These are phyloP conservation scores for Coelastrella sp. DNA, from an alignment of 139 green algal genomes.

Conservation along the genomic window DNA sequence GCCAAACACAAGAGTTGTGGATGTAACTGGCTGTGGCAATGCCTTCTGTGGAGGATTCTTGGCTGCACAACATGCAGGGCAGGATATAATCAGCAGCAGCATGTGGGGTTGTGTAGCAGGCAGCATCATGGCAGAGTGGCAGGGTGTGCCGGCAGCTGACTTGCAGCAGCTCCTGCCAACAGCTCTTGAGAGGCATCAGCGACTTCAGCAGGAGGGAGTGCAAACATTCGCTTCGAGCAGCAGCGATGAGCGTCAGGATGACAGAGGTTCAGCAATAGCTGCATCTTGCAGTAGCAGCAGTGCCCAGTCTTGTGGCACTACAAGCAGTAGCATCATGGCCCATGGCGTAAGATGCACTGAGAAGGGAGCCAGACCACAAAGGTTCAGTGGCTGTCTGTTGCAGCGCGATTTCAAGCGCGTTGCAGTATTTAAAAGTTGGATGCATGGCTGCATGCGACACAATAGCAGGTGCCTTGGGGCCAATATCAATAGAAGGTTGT, in stretches of 20 bases:
- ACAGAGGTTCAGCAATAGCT: background rate
- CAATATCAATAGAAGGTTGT: background rate
- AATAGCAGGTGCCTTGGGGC: too few relatives aligned
- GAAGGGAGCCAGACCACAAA: too few relatives aligned
- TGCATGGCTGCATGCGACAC: too few relatives aligned
- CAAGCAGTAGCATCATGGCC: background rate
- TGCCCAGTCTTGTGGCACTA: background rate
- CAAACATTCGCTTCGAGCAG: background rate
- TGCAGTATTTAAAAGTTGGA: too few relatives aligned
- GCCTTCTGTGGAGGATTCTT: constrained; percentile 73
- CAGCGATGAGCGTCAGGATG: background rate
- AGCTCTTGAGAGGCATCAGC: background rate
- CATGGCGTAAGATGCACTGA: background rate
- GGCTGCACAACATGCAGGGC: constrained; percentile 47
- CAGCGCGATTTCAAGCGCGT: too few relatives aligned
- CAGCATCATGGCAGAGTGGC: constrained; percentile 54
- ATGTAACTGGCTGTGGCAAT: constrained; percentile 75
- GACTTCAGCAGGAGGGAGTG: background rate
- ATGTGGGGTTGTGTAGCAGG: constrained; percentile 61
- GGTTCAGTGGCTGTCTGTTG: too few relatives aligned
- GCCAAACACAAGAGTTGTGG: constrained; percentile 50
- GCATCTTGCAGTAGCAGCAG: background rate
- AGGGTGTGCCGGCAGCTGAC: constrained; percentile 41
- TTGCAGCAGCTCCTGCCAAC: background rate
- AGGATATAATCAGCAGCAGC: constrained; percentile 1